These are phyloP conservation scores for Botrytis hyacinthi DNA, from an alignment of 2,329 filamentous ascomycete species.

Conservation along the genomic window DNA sequence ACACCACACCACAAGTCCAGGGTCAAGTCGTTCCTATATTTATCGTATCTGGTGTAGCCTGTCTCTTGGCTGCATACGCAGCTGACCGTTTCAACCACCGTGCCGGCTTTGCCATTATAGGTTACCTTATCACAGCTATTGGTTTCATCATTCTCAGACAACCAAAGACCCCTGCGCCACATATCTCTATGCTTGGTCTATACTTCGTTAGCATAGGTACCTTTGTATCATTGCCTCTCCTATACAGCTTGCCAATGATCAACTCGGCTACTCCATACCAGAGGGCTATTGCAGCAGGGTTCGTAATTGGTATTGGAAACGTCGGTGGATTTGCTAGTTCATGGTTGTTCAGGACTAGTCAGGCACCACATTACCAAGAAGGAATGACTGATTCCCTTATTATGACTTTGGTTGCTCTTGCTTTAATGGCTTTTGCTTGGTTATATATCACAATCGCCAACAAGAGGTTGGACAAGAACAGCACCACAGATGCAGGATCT, in stretches of 20 bases:
- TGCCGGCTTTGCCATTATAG: slow-evolving; percentile 39
- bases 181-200: slow-evolving; percentile 50
- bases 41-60: slow-evolving; percentile 38
- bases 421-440: slow-evolving; percentile 18
- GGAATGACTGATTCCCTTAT: slow-evolving; percentile 41
- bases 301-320: slow-evolving; percentile 66
- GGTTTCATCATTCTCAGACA: slow-evolving; percentile 41
- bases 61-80: slow-evolving; percentile 38
- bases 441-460: slow-evolving; percentile 21
- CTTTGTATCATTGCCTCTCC: slow-evolving; percentile 61
- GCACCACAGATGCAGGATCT: neutral
- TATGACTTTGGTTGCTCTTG: slow-evolving; percentile 19
- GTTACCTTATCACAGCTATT: slow-evolving; percentile 35
- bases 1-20: slow-evolving; percentile 57
- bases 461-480: slow-evolving; percentile 16
- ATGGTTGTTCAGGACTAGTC: slow-evolving; percentile 60
- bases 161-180: slow-evolving; percentile 25
- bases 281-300: slow-evolving; percentile 49
- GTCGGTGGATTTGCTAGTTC: slow-evolving; percentile 63
- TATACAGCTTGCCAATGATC: slow-evolving; percentile 66
- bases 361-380: slow-evolving; percentile 63
- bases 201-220: slow-evolving; percentile 64
- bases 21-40: slow-evolving; percentile 44
- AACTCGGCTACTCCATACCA: slow-evolving; percentile 60
- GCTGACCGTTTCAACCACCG: slow-evolving; percentile 42